Evolutionary conservation across 106 monocot species (phyloP), one percentile per base, ranked within the genome.

Genomic region (Allium cepa): DNA sequence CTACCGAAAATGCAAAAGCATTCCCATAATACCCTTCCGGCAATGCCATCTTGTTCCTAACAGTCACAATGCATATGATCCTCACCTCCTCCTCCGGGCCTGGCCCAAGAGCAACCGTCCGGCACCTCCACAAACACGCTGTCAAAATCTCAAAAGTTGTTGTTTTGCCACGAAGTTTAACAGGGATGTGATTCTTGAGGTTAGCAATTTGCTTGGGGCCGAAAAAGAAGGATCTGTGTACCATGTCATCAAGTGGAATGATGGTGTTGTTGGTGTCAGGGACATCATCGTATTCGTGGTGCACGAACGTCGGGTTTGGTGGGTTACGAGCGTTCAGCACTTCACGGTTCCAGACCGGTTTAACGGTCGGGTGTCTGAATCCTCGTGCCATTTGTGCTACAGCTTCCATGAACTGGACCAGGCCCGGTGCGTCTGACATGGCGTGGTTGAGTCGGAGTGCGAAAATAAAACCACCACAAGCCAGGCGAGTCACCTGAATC

Each of bases 11-110:
- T 8, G 80, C 80, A 56, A 92, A 76, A 1, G 85, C 84, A 60
- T 92, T 92, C 4, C 92, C 92, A 52, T 88, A 92, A 85, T 73
- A 92, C 10, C 92, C 92, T 0, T 11, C 26, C 16, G 22, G 53
- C 0, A 63, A 49, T 15, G 62, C 49, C 26, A 52, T 17, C 66
- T 72, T 78, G 52, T 57, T 67, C 11, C 85, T 77, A 0, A 68
- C 76, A 26, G 70, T 83, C 14, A 85, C 80, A 71, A 83, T 78
- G 85, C 71, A 78, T 59, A 75, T 68, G 60, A 79, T 62, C 64
- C 79, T 79, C 7, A 76, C 72, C 48, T 79, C 76, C 27, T 77
- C 79, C 1, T 73, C 46, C 3, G 72, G 69, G 27, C 49, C 60
- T 16, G 64, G 64, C 13, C 67, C 50, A 17, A 84, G 58, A 26